Base-by-base conservation (phyloP, 2,329 filamentous ascomycete genomes). In the Claviceps fusiformis region DNA sequence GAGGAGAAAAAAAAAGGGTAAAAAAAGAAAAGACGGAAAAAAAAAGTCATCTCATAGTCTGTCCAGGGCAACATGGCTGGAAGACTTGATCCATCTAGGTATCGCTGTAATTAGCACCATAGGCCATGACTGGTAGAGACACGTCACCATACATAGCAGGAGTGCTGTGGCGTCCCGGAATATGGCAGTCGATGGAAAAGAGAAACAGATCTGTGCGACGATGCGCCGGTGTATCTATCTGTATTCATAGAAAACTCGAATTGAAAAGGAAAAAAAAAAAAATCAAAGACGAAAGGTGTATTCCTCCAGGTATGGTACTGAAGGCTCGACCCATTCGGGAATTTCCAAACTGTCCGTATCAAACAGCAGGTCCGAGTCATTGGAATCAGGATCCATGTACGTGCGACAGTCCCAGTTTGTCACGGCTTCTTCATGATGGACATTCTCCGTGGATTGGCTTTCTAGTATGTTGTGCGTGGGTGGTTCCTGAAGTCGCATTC, bases 311-410 rank as follows among this genome's bases (percentile, higher is more conserved):
- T 44, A 55, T 47, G 46, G 50, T n/a, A 47, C 46, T 35, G 56
- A 51, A 19, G 56, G 54, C 46, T 57, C 56, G 27, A 57, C 48
- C 56, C 56, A 57, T 19, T 55, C 51, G 7, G 56, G 54, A 24
- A 55, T 37, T 17, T 57, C 54, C 43, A 57, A 31, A 31, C 33
- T 43, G 11, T 55, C 54, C 15, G 46, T 37, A 37, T 55, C 54
- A 35, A 57, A 57, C 51, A 55, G n/a, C 15, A 54, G 53, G 11
- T 57, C 56, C 31, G 54, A 17, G 47, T 55, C 56, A 24, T 55
- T 37, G 39, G 54, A 19, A 31, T 55, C 56, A n/a, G 53, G 44
- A 29, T 55, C 56, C 56, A 55, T 54, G 43, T 57, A 55, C 37
- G 45, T 54, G 19, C 49, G 55, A 37, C 47, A 47, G 50, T 57